Base-by-base conservation (phyloP, 2,329 filamentous ascomycete species). In the Cladosporium phlei region DNA sequence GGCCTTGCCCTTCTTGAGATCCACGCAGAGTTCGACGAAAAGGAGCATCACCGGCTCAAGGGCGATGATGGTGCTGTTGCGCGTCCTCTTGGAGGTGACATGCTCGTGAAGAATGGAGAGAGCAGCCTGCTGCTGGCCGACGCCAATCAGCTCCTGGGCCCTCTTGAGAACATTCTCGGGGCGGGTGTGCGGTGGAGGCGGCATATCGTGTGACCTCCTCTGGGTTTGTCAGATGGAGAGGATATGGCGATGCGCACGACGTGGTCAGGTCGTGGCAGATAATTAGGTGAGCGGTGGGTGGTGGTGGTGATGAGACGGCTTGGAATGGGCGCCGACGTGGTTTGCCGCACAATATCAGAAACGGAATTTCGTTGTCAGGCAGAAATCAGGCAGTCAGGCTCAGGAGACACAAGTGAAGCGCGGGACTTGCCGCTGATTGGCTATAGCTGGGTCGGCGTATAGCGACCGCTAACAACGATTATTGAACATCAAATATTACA, bases 131-230 rank as follows among this genome's bases (percentile, higher is more conserved):
- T 86, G 79, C 80, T 98, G 93, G 69, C 87, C 86, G 66, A 98
- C 93, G 66, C 89, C 93, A 75, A 97, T 96, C 73, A 98, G 88
- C 78, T 98, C 93, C 73, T 97, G 86, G 55, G 93, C 93, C 71
- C 93, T 84, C 82, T 95, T 95, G 70, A 97, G 83, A 68, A 96
- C 90, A 84, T 98, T 98, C 78, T 98, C 93, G 66, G 93, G 93
- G 73, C 95, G 95, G 69, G 93, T 90, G 71, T 97, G 89, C 60
- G 89, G 86, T 75, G 90, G 90, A 69, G 93, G 93, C 77, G 93
- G 88, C 93, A 91, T 85, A 66, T 63, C 81, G 69, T 66, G 64
- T 25, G 38, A 47, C 37, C 37, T 47, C 34, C 44, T 47, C 42
- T 45, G 32, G 42, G 27, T 20, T 45, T 45, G 42, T 35, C 42